Percentiles rank a stretch among this genome's conserved stretches.
These are phyloP conservation scores for Monosporascus sp. DNA, from an alignment of 2,329 filamentous ascomycete genomes.

Conservation along the genomic window DNA sequence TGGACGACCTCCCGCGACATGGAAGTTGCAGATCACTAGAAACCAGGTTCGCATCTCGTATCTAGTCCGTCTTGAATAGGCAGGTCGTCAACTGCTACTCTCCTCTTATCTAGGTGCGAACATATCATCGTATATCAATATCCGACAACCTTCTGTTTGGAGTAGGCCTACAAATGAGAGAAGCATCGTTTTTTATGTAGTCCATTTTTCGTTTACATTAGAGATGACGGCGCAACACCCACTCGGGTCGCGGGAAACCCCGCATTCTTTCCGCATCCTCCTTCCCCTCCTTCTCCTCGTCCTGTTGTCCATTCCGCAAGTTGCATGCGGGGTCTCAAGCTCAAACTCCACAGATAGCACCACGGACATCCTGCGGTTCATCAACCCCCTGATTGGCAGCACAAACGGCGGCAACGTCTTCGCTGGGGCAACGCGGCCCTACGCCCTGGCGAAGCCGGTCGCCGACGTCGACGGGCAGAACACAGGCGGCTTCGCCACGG, in stretches of 20 bases:
- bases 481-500: slow-evolving; percentile 39
- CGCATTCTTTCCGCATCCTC: not conserved
- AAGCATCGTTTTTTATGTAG: no score
- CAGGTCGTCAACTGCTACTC: no score
- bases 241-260: not conserved
- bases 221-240: no score
- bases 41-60: no score
- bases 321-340: not conserved
- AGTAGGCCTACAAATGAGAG: no score
- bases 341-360: not conserved
- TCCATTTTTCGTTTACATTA: no score
- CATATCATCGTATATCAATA: no score
- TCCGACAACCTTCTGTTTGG: no score
- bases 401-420: slow-evolving; percentile 54
- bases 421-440: slow-evolving; percentile 48
- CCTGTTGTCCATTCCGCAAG: not conserved
- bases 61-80: no score
- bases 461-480: slow-evolving; percentile 44
- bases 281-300: not conserved
- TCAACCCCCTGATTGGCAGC: slow-evolving; percentile 49
- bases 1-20: no score
- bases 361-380: slow-evolving; percentile 20
- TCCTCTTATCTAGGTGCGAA: no score
- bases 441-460: slow-evolving; percentile 51
- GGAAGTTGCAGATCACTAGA: no score